Conservation (phyloP, 768 basidiomycete genomes). For the Hygrophorus pudorinus region DNA sequence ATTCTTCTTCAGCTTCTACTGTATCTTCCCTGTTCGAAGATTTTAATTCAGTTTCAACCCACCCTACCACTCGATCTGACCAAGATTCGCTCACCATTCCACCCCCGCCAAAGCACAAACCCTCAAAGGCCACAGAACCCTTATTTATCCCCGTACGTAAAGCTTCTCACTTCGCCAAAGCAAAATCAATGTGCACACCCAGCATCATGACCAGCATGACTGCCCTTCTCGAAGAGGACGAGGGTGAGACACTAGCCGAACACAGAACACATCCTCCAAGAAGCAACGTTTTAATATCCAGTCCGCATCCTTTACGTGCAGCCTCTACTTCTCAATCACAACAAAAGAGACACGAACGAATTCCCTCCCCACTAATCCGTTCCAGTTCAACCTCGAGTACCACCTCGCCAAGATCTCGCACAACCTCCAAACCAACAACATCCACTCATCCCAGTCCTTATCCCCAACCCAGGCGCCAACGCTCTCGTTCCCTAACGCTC, state of each 20-base stretch:
- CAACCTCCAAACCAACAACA: neutral
- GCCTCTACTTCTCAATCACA: neutral
- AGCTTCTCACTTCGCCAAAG: neutral
- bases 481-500: neutral
- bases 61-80: slow-evolving; percentile 9
- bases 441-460: too few species aligned
- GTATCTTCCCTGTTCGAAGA: slow-evolving; percentile 14
- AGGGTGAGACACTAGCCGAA: slow-evolving; percentile 14
- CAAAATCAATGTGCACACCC: slow-evolving; percentile 16
- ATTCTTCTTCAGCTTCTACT: slow-evolving; percentile 19
- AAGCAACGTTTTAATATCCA: slow-evolving; percentile 13
- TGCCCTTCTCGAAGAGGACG: slow-evolving; percentile 43
- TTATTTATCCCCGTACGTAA: neutral
- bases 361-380: neutral
- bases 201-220: slow-evolving; percentile 45
- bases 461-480: neutral
- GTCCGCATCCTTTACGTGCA: slow-evolving; percentile 3
- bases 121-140: neutral
- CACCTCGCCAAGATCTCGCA: neutral
- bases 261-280: slow-evolving; percentile 7
- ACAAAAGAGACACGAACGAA: neutral
- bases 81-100: slow-evolving; percentile 2
- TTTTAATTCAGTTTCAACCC: neutral
- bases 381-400: neutral
- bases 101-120: slow-evolving; percentile 5